Evolutionary conservation across 495 filamentous ascomycete genomes (phyloP).

Genomic region (Aspergillus egyptiacus): DNA sequence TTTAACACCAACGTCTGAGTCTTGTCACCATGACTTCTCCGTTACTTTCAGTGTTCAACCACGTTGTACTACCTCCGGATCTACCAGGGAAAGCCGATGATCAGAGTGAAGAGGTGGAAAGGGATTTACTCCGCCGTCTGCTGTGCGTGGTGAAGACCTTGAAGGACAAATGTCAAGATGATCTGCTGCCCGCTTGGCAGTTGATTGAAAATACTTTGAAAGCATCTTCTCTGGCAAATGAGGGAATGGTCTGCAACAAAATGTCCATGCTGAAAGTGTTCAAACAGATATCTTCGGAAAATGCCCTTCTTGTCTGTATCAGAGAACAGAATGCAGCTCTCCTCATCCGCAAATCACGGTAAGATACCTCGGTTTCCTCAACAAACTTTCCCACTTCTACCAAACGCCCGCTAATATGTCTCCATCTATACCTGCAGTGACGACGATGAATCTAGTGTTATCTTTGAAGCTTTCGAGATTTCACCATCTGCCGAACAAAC

Average conservation of each 20-base stretch:
- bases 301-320: slow-evolving; percentile 43
- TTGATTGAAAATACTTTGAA: slow-evolving; percentile 3
- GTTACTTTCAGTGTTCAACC: background rate
- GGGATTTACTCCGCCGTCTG: background rate
- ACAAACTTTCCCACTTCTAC: background rate
- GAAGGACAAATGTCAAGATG: background rate
- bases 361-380: slow-evolving; percentile 17
- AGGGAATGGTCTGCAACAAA: background rate
- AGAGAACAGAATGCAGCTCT: slow-evolving; percentile 52
- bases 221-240: background rate
- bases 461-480: slow-evolving; percentile 54
- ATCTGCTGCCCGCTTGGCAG: background rate
- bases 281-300: background rate
- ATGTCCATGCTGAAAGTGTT: background rate
- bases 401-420: background rate
- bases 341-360: slow-evolving; percentile 39
- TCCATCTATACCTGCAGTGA: too few species aligned
- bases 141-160: background rate
- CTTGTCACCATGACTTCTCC: background rate
- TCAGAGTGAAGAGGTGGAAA: background rate
- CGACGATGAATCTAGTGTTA: too few species aligned
- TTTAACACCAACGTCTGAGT: too few species aligned
- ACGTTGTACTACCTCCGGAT: background rate
- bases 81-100: background rate
- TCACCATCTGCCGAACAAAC: slow-evolving; percentile 45